phyloP scores from a whole-genome alignment of 2,329 filamentous ascomycete species.

The Cladosporium sp. region DNA sequence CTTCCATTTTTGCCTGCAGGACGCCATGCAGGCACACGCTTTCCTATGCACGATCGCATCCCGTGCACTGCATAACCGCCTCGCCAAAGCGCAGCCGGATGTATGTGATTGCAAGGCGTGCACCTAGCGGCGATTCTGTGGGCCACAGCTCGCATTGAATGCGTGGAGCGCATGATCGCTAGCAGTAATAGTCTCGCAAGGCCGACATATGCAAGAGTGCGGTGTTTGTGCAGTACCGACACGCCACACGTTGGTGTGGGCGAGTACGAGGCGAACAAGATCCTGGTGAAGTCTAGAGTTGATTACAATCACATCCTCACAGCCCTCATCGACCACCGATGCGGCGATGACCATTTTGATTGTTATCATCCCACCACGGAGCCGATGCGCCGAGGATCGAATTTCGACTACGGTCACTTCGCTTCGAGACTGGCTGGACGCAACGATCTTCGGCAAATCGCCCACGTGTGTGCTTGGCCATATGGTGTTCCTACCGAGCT shows the following conservation, averaged over 20 bases:
- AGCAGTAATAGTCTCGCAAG: neutral
- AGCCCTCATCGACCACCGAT: too few species aligned
- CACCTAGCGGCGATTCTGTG: neutral
- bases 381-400: neutral
- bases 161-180: neutral
- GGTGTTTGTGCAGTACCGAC: neutral
- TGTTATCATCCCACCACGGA: neutral
- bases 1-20: neutral
- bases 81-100: neutral
- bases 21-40: slow-evolving; percentile 8
- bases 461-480: too few species aligned
- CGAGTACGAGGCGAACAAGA: neutral
- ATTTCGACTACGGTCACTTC: too few species aligned
- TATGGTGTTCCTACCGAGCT: too few species aligned
- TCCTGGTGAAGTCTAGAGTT: neutral
- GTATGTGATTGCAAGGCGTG: neutral
- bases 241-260: neutral
- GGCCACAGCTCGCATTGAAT: neutral
- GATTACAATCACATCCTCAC: neutral
- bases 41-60: neutral
- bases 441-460: too few species aligned
- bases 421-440: too few species aligned
- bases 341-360: neutral
- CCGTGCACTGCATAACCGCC: neutral
- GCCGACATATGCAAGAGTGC: neutral